Evolutionary conservation across 768 basidiomycete genomes (phyloP), one percentile per base, ranked within the genome.

Genomic region (Lactarius sanguifluus): DNA sequence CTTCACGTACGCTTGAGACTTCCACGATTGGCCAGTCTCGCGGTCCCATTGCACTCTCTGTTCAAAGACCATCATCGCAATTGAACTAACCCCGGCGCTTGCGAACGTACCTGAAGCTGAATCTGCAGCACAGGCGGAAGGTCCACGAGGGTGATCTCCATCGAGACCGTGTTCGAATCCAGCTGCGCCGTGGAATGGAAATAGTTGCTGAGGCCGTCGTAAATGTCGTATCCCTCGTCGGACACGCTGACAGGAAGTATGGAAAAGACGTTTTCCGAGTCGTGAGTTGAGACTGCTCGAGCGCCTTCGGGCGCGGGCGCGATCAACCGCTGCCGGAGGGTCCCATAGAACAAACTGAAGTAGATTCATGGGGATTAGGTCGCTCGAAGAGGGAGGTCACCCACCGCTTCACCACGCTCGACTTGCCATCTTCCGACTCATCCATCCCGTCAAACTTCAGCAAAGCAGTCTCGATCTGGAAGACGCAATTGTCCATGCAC

Each of bases 401-500:
- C 36, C 41, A 94, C 95, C 89, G 82, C 77, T 95, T 94, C 56
- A 97, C 89, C 12, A 96, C 82, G 68, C 93, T 93, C 0, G 82
- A 83, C 72, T 86, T 86, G 62, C 86, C 86, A 45, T 81, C 81
- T 68, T 79, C 81, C 25, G 78, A 75, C 12, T 74, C 80, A 43
- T 77, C 77, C 50, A 78, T 72, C 10, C 81, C 84, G 59, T 85
- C 85, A 67, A 94, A 90, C 72, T 91, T 91, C 45, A 94, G 80
- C 57, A 94, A 75, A 1, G 94, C 95, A 5, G 93, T 90, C 77
- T 99, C 97, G 59, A 98, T 94, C 77, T 98, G 97, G 79, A 97
- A 97, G 83, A 99, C 91, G 79, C 96, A 96, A 72, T 98, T 98
- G 77, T 98, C 96, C 90, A 98, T 94, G 77, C 96, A 98, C 77